Evolutionary conservation across 345 rosid species (phyloP), one percentile per base, ranked within the genome.

Genomic region (Odontarrhena argentea): DNA sequence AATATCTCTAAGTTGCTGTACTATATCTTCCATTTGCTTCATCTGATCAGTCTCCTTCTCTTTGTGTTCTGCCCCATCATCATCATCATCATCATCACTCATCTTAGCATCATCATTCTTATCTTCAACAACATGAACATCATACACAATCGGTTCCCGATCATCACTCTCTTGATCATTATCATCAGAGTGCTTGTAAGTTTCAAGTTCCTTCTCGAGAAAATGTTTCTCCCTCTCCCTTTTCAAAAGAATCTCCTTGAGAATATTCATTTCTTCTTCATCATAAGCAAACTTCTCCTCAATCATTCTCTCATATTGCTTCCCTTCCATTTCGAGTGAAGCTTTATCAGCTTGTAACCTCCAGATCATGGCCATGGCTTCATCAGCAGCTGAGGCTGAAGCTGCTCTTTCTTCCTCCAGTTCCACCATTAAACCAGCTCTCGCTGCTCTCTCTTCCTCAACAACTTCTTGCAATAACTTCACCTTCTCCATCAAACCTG

Each of bases 281-380:
- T 90, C 96, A 60, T 88, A 88, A 5, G 87, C 86, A 68, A 82
- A 62, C 61, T 90, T 88, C 70, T 93, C 98, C 60, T 90, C 98
- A 18, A 85, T 87, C 87, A 93, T 86, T 71, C 96, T 81, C 54
- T 83, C 91, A 48, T 84, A 86, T 65, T 93, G 97, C 74, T 78
- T 88, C 46, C 87, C 90, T 78, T 88, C 97, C 96, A 88, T 94
- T 74, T 85, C 91, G 65, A 88, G 72, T 0, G 77, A 58, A 48
- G 99, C 96, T 82, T 85, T 90, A 58, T 88, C 96, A 52, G 84
- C 82, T 69, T 93, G 98, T 47, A 93, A 67, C 58, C 89, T 86
- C 55, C 73, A 52, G 69, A 94, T 87, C 99, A 94, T 88, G 68
- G 96, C 89, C 92, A 91, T 83, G 55, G 96, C 87, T 81, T 91